Percentiles rank a stretch among this genome's conserved stretches.
These are phyloP conservation scores for Akebia trifoliata DNA, from an alignment of 164 flowering plant genomes.

Conservation along the genomic window DNA sequence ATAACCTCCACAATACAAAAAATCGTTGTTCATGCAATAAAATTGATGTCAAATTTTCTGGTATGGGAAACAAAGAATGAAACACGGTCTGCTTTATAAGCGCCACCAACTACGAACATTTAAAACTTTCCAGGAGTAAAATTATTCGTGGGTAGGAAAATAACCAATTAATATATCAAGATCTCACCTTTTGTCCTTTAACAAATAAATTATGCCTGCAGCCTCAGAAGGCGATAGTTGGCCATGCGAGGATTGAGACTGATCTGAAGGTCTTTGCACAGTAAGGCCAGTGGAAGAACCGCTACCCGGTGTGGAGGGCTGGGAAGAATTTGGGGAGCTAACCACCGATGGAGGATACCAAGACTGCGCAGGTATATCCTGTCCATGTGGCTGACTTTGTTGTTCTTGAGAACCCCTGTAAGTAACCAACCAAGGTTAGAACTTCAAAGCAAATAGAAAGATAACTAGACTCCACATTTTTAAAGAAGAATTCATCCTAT, in stretches of 20 bases:
- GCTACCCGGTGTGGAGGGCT: conserved; percentile 54
- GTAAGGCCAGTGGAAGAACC: conserved; percentile 38
- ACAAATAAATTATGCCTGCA: conserved; percentile 50
- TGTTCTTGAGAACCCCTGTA: conserved; percentile 79
- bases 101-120: too few relatives aligned
- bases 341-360: conserved; percentile 68
- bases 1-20: too few relatives aligned
- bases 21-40: too few relatives aligned
- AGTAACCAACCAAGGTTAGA: not conserved
- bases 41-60: too few relatives aligned
- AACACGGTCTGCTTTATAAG: too few relatives aligned
- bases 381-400: conserved; percentile 44
- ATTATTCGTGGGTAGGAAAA: not conserved
- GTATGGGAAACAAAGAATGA: too few relatives aligned
- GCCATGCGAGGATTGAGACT: conserved; percentile 39
- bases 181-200: conserved; percentile 75
- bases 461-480: conserved; percentile 29
- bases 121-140: not conserved
- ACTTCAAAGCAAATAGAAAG: not conserved
- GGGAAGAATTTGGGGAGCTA: conserved; percentile 54
- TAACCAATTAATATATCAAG: not conserved
- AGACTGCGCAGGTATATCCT: conserved; percentile 49
- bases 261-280: conserved; percentile 42
- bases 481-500: conserved; percentile 17
- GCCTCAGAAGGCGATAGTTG: conserved; percentile 77